Evolutionary conservation across 164 flowering plant genomes (phyloP).

Genomic region (Euptelea pleiosperma): DNA sequence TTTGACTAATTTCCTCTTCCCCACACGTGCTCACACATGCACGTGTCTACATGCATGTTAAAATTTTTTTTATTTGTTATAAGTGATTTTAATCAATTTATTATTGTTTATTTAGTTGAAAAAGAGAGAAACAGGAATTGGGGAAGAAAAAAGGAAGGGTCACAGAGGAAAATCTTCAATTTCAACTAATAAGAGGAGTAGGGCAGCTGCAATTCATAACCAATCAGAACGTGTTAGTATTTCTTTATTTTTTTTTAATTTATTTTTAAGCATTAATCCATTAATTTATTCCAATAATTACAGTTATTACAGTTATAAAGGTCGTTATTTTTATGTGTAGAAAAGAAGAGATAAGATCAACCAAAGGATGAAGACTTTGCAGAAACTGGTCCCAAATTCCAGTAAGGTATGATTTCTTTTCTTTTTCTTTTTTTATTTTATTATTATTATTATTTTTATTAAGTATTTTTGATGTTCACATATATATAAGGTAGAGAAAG

Average conservation of each 20-base stretch:
- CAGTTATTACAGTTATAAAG: background rate
- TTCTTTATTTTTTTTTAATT: too few species aligned
- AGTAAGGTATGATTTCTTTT: slow-evolving; percentile 57
- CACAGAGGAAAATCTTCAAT: slow-evolving; percentile 40
- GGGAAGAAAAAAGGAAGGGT: slow-evolving; percentile 37
- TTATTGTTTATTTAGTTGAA: background rate
- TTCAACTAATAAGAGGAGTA: slow-evolving; percentile 61
- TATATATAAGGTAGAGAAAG: too few species aligned
- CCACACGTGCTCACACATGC: too few species aligned
- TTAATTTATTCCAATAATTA: background rate
- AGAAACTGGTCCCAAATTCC: slow-evolving; percentile 85
- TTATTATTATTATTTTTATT: background rate
- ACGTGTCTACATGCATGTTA: background rate
- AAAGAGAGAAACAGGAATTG: slow-evolving; percentile 36
- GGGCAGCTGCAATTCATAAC: slow-evolving; percentile 85
- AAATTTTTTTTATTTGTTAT: background rate
- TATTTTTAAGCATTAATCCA: too few species aligned
- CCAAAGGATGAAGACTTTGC: slow-evolving; percentile 84
- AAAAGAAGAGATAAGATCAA: slow-evolving; percentile 92
- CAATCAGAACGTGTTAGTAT: slow-evolving; percentile 78
- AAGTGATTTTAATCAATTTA: background rate
- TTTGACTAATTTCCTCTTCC: background rate
- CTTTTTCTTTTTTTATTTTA: background rate
- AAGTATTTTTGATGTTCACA: slow-evolving; percentile 11
- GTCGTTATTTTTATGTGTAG: slow-evolving; percentile 32